These are phyloP conservation scores for Yamadazyma sp. DNA, from an alignment of 805 yeast species.

Conservation along the genomic window DNA sequence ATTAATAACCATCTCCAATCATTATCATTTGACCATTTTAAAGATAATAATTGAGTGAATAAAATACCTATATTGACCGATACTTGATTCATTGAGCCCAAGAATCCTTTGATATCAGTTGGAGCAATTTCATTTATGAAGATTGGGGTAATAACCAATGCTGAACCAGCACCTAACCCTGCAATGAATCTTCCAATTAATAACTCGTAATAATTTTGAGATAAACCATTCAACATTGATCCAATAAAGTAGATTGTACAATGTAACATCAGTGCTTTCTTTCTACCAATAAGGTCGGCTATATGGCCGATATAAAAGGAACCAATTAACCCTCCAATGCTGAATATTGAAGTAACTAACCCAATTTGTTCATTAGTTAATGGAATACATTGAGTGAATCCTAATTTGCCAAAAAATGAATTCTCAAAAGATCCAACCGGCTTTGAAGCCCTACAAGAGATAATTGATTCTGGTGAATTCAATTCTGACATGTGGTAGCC, in stretches of 20 bases:
- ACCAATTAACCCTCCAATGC: constrained; percentile 80
- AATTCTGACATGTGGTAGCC: constrained; percentile 95
- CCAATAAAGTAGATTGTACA: constrained; percentile 56
- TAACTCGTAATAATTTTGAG: constrained; percentile 43
- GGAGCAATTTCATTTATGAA: constrained; percentile 82
- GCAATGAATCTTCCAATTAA: constrained; percentile 69
- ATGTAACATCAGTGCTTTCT: constrained; percentile 49
- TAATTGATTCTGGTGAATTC: constrained; percentile 78
- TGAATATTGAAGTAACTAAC: constrained; percentile 69
- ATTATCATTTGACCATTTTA: constrained; percentile 58
- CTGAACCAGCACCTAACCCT: constrained; percentile 86
- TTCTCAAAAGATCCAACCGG: constrained; percentile 31
- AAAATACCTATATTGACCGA: constrained; percentile 83
- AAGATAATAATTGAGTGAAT: constrained; percentile 71
- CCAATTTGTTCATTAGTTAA: constrained; percentile 62
- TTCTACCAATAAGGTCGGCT: constrained; percentile 67
- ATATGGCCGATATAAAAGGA: constrained; percentile 65
- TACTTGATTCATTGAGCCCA: constrained; percentile 90
- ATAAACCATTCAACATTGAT: constrained; percentile 53
- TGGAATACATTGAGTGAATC: constrained; percentile 51
- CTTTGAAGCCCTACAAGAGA: constrained; percentile 49
- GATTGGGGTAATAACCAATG: constrained; percentile 82
- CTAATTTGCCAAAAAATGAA: constrained; percentile 40
- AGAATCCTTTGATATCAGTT: constrained; percentile 57
- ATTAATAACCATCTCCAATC: constrained; percentile 74